Conservation (phyloP, 805 yeast genomes). For the Candida loeiensis region DNA sequence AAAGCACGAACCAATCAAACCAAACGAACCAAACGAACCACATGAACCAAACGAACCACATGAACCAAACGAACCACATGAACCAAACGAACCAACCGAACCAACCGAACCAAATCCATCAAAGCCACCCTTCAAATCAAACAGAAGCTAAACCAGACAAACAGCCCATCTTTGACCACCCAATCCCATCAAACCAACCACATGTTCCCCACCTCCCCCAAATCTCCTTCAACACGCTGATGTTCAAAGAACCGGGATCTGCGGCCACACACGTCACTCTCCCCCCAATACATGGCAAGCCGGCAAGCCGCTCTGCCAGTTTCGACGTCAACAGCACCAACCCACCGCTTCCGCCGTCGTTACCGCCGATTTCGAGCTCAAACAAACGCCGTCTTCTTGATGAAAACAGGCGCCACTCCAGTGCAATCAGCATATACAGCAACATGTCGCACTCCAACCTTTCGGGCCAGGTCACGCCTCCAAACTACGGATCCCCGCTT, state of each 20-base stretch:
- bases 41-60: neutral
- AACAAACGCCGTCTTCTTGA: slow-evolving; percentile 15
- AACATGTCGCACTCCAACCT: slow-evolving; percentile 13
- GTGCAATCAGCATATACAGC: slow-evolving; percentile 9
- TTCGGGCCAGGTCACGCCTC: slow-evolving; percentile 23
- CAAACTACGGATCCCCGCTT: slow-evolving; percentile 30
- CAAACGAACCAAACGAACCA: neutral
- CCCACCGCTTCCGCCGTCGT: slow-evolving; percentile 10
- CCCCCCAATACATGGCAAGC: slow-evolving; percentile 10
- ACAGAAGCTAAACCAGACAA: neutral
- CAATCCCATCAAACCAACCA: slow-evolving; percentile 11
- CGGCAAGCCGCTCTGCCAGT: slow-evolving; percentile 8
- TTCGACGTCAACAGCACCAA: slow-evolving; percentile 5
- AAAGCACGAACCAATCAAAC: neutral
- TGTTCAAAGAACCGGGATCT: slow-evolving; percentile 25
- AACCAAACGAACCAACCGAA: neutral
- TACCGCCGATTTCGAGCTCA: slow-evolving; percentile 14
- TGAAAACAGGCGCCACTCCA: slow-evolving; percentile 15
- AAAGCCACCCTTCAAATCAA: neutral
- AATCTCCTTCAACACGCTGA: slow-evolving; percentile 41
- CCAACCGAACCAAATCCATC: neutral
- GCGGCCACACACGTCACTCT: slow-evolving; percentile 1
- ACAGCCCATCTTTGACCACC: neutral
- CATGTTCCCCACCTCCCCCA: slow-evolving; percentile 24
- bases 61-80: neutral